These are phyloP conservation scores for Solanum appendiculatum DNA, from an alignment of 257 asterid species.

Conservation along the genomic window DNA sequence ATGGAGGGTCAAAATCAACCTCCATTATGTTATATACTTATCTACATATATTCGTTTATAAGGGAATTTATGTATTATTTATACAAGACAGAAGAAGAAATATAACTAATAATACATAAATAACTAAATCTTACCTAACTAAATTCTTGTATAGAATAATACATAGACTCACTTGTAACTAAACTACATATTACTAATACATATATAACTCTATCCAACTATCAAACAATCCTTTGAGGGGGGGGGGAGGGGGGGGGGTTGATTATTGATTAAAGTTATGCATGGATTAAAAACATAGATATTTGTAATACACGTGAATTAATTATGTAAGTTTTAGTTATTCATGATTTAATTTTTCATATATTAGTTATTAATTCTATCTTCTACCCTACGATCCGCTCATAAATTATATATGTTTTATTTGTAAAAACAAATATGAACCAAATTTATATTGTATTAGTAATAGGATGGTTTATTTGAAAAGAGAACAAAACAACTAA, in stretches of 20 bases:
- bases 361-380: not conserved
- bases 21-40: not conserved
- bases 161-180: too few species aligned
- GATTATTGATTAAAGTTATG: not conserved
- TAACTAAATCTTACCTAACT: not conserved
- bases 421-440: too few species aligned
- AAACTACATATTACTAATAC: too few species aligned
- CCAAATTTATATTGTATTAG: not conserved
- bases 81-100: too few species aligned
- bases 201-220: too few species aligned
- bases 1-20: conserved; percentile 8
- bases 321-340: too few species aligned
- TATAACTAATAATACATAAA: too few species aligned
- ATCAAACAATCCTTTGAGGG: too few species aligned
- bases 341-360: not conserved
- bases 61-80: too few species aligned
- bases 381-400: not conserved
- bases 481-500: not conserved
- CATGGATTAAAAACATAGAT: not conserved
- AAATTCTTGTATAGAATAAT: too few species aligned
- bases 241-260: not conserved
- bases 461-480: not conserved
- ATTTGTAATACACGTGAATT: not conserved
- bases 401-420: not conserved
- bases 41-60: not conserved